These are phyloP conservation scores for Hippophae rhamnoides DNA, from an alignment of 306 rosid genomes.

Conservation along the genomic window DNA sequence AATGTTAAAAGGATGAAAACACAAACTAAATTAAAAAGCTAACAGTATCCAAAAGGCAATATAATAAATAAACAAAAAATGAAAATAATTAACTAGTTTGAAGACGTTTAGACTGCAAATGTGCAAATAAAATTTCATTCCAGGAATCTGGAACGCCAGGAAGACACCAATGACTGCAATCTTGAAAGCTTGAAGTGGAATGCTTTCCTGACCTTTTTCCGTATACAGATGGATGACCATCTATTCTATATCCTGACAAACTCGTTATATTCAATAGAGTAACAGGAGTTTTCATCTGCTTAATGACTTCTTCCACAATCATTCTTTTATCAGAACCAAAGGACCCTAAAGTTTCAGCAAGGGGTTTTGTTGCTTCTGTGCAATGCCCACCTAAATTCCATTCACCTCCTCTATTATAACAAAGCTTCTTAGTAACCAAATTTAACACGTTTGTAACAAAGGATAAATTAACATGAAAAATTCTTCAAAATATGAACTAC, in stretches of 20 bases:
- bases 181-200: conserved; percentile 39
- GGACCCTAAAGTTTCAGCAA: conserved; percentile 28
- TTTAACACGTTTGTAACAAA: too few species aligned
- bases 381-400: conserved; percentile 98
- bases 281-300: conserved; percentile 66
- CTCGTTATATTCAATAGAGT: conserved; percentile 63
- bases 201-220: conserved; percentile 43
- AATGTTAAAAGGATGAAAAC: not conserved
- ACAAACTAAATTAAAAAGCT: not conserved
- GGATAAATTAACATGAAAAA: not conserved
- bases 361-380: conserved; percentile 51
- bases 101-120: conserved; percentile 34
- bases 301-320: conserved; percentile 49
- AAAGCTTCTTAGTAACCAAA: too few species aligned
- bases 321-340: conserved; percentile 38
- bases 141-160: conserved; percentile 91
- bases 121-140: conserved; percentile 65
- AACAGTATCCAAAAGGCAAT: not conserved
- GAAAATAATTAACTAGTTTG: conserved; percentile 2
- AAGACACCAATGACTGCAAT: conserved; percentile 98
- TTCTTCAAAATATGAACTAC: not conserved
- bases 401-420: conserved; percentile 55
- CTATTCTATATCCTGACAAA: conserved; percentile 63
- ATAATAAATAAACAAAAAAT: conserved; percentile 16
- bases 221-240: conserved; percentile 73